These are phyloP conservation scores for Debaryomyces psychrophilus DNA, from an alignment of 1,139 yeast genomes.

Conservation along the genomic window DNA sequence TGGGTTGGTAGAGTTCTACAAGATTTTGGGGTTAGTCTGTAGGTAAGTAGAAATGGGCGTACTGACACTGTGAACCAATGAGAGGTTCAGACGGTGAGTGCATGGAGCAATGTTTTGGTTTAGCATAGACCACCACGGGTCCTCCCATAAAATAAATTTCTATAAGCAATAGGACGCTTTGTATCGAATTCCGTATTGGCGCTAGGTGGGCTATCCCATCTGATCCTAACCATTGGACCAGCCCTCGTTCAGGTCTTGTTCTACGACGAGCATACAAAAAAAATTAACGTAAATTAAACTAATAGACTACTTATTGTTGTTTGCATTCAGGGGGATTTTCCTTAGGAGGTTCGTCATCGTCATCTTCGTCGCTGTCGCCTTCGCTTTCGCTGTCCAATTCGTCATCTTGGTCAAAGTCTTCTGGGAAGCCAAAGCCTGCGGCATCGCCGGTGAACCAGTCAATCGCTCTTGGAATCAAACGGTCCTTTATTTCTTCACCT, in stretches of 20 bases:
- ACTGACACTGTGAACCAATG: too few species aligned
- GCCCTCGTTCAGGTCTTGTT: background rate
- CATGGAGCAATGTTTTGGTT: too few species aligned
- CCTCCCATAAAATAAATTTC: too few species aligned
- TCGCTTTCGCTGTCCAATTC: slow-evolving; percentile 52
- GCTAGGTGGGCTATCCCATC: too few species aligned
- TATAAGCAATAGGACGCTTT: too few species aligned
- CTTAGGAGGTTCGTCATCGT: slow-evolving; percentile 54
- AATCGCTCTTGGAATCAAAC: slow-evolving; percentile 91
- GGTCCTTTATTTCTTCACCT: slow-evolving; percentile 96
- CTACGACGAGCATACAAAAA: background rate
- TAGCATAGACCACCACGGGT: too few species aligned
- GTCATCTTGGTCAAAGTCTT: slow-evolving; percentile 50
- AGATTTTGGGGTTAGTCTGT: too few species aligned
- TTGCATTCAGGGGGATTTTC: slow-evolving; percentile 86
- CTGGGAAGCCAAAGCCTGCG: slow-evolving; percentile 58
- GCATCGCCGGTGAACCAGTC: slow-evolving; percentile 99
- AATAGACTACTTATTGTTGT: slow-evolving; percentile 49
- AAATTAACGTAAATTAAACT: slow-evolving; percentile 5
- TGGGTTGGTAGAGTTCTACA: too few species aligned
- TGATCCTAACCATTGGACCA: too few species aligned
- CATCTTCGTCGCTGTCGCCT: slow-evolving; percentile 48
- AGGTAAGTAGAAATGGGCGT: too few species aligned
- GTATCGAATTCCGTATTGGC: too few species aligned
- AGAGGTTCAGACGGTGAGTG: too few species aligned